Conservation (phyloP, 108 stramenopile genomes). For the Schizochytrium sp. region DNA sequence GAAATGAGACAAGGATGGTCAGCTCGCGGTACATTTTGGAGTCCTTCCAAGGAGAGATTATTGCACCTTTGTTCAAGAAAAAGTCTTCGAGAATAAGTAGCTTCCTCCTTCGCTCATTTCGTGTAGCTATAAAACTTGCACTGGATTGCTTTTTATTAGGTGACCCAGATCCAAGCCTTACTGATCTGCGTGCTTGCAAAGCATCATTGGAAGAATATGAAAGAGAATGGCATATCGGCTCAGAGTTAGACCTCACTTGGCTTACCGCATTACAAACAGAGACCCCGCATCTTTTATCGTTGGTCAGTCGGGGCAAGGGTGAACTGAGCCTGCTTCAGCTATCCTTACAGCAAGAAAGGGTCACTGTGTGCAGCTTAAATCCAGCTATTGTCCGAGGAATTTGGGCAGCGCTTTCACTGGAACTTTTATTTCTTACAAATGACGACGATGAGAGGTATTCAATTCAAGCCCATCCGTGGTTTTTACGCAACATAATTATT, state of each 20-base stretch:
- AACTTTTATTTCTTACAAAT: conserved; percentile 30
- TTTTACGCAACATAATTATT: conserved; percentile 5
- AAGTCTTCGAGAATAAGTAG: too few relatives aligned
- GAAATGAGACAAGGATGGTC: too few relatives aligned
- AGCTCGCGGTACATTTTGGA: too few relatives aligned
- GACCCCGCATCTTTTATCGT: background rate
- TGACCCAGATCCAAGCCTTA: background rate
- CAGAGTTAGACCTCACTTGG: background rate
- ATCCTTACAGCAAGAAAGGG: background rate
- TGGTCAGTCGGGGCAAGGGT: background rate
- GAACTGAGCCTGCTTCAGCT: background rate
- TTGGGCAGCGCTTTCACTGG: conserved; percentile 4
- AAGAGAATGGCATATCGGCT: background rate
- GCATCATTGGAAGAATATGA: background rate
- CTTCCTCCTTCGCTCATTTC: background rate
- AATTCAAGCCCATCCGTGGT: conserved; percentile 27
- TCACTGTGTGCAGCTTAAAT: background rate
- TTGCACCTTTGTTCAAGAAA: too few relatives aligned
- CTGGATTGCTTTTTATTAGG: background rate
- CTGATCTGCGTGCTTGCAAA: background rate
- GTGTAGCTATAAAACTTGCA: conserved; percentile 21
- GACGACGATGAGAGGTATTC: conserved; percentile 51
- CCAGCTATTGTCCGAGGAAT: conserved; percentile 1
- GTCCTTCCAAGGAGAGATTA: too few relatives aligned
- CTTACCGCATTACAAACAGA: background rate